Conservation (phyloP, 768 basidiomycete species). For the Boletus huronensis region DNA sequence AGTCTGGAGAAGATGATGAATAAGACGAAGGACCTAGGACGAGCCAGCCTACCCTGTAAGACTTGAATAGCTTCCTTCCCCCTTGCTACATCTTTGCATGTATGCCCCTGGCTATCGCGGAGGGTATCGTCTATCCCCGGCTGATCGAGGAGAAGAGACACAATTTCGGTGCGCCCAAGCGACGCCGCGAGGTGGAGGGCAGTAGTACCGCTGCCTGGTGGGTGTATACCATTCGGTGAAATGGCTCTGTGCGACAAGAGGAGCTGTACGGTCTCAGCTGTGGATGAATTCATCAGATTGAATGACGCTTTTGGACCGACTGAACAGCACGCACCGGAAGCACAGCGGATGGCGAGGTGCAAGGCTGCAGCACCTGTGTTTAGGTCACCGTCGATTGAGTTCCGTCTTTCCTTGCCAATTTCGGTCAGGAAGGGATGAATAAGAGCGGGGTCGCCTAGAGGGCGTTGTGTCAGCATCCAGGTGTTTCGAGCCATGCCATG, state of each 20-base stretch:
- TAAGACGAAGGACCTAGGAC: not conserved
- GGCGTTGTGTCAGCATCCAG: not conserved
- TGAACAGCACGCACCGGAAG: constrained; percentile 49
- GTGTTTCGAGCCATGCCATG: not conserved
- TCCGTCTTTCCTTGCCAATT: constrained; percentile 62
- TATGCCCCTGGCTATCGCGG: constrained; percentile 61
- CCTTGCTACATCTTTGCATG: constrained; percentile 69
- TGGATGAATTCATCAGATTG: constrained; percentile 2
- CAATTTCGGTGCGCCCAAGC: constrained; percentile 67
- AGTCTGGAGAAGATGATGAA: constrained; percentile 47
- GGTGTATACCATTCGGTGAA: constrained; percentile 74
- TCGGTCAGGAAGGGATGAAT: constrained; percentile 83
- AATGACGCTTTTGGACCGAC: not conserved
- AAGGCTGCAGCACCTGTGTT: constrained; percentile 73
- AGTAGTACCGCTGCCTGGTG: constrained; percentile 66
- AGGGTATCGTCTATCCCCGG: constrained; percentile 76
- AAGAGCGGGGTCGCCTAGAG: constrained; percentile 65
- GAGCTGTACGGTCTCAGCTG: constrained; percentile 64
- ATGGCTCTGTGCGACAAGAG: constrained; percentile 72
- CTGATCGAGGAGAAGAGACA: constrained; percentile 74
- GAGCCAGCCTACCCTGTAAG: constrained; percentile 56
- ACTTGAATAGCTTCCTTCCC: constrained; percentile 60
- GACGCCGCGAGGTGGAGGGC: constrained; percentile 73
- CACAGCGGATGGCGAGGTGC: constrained; percentile 82
- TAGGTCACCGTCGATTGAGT: constrained; percentile 43